Conservation (phyloP, 768 basidiomycete species). For the Zangia roseola region DNA sequence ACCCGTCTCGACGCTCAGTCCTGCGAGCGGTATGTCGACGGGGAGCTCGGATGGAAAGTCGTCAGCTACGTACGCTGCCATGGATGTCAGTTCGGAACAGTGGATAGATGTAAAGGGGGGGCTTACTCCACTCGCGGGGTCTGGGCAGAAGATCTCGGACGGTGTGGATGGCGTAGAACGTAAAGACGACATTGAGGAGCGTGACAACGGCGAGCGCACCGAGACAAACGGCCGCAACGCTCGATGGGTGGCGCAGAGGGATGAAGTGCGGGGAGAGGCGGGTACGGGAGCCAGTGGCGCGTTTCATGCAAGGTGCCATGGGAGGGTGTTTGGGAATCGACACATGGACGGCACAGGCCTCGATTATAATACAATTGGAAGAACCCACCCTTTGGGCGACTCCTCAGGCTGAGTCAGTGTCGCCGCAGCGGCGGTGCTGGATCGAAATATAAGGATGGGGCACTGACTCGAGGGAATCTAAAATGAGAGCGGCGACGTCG, state of each 20-base stretch:
- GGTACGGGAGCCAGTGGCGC: neutral
- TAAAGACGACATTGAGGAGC: constrained; percentile 20
- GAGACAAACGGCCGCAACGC: constrained; percentile 12
- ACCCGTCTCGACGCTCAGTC: constrained; percentile 27
- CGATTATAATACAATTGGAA: too few relatives aligned
- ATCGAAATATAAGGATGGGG: too few relatives aligned
- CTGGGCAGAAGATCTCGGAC: constrained; percentile 12
- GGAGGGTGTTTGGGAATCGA: too few relatives aligned
- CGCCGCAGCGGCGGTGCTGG: too few relatives aligned
- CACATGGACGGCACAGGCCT: too few relatives aligned
- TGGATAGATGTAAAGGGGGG: neutral
- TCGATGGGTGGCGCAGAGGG: neutral
- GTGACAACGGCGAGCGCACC: constrained; percentile 21
- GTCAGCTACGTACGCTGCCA: constrained; percentile 29
- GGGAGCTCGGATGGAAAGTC: constrained; percentile 35
- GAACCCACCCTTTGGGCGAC: too few relatives aligned
- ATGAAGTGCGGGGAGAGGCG: neutral
- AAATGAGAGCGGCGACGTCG: too few relatives aligned
- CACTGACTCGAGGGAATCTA: too few relatives aligned
- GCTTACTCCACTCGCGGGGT: constrained; percentile 26
- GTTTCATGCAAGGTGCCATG: constrained; percentile 3
- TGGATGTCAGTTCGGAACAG: neutral
- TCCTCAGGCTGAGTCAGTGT: too few relatives aligned
- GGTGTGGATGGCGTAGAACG: constrained; percentile 17
- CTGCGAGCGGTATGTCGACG: constrained; percentile 26